Conservation (phyloP, 495 filamentous ascomycete genomes). For the Lindgomyces ingoldianus region DNA sequence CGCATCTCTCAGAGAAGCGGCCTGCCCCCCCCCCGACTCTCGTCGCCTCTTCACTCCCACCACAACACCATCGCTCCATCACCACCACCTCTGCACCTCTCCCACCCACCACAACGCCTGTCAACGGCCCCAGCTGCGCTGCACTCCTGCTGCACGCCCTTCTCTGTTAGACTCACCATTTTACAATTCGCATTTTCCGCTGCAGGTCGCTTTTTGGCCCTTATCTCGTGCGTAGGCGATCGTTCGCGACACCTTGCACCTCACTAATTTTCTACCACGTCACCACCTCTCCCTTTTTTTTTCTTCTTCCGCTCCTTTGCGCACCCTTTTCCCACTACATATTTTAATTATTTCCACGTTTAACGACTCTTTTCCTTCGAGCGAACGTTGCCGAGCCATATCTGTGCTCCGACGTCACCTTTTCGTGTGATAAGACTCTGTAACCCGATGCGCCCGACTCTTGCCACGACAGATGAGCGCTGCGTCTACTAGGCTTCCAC, state of each 20-base stretch:
- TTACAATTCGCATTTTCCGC: conserved; percentile 9
- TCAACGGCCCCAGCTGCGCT: conserved; percentile 14
- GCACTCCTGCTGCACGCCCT: conserved; percentile 20
- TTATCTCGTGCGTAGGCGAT: conserved; percentile 13
- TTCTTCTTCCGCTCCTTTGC: conserved; percentile 38
- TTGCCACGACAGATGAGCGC: conserved; percentile 36
- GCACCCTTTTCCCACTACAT: conserved; percentile 12
- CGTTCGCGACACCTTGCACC: conserved; percentile 35
- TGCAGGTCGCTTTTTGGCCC: conserved; percentile 2
- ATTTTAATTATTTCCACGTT: conserved; percentile 27
- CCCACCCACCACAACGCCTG: conserved; percentile 16
- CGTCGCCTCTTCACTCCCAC: conserved; percentile 7
- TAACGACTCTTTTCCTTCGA: neutral
- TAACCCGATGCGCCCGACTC: conserved; percentile 22
- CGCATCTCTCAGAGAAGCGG: conserved; percentile 12
- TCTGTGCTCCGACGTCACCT: conserved; percentile 32
- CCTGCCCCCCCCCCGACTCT: conserved; percentile 2
- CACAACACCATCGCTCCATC: conserved; percentile 5
- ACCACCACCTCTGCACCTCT: neutral
- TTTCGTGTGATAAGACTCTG: conserved; percentile 18
- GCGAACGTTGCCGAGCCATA: conserved; percentile 14
- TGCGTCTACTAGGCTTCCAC: conserved; percentile 34
- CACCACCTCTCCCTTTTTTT: conserved; percentile 22
- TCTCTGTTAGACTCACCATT: conserved; percentile 9
- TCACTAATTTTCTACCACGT: conserved; percentile 22